These are phyloP conservation scores for Phaeosphaeriaceae sp. DNA, from an alignment of 2,329 filamentous ascomycete species.

Conservation along the genomic window DNA sequence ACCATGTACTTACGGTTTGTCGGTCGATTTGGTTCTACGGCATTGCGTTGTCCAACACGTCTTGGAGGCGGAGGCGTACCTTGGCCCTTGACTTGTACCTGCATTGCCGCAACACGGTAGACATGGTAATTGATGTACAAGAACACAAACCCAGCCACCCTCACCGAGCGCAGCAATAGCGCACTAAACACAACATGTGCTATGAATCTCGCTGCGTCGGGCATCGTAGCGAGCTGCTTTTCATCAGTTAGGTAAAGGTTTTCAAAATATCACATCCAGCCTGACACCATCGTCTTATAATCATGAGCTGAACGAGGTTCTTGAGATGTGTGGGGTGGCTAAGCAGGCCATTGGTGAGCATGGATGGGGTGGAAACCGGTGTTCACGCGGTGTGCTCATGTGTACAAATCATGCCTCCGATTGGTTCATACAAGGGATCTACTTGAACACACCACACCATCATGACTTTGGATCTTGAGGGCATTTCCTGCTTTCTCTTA, in stretches of 20 bases:
- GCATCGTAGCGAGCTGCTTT: neutral
- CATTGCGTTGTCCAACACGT: neutral
- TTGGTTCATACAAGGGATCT: constrained; percentile 3
- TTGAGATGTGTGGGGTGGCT: constrained; percentile 4
- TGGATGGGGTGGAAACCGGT: neutral
- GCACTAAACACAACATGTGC: neutral
- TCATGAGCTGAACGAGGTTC: neutral
- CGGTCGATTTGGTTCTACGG: neutral
- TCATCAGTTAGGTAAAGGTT: no score
- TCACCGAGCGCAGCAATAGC: neutral
- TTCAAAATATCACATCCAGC: no score
- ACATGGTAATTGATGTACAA: neutral
- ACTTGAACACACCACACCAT: constrained; percentile 7
- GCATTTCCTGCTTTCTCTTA: constrained; percentile 2
- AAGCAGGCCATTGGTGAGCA: neutral
- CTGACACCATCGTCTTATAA: constrained; percentile 2
- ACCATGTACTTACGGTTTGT: neutral
- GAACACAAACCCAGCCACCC: neutral
- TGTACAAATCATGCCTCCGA: constrained; percentile 1
- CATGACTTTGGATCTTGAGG: neutral
- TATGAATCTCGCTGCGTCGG: neutral
- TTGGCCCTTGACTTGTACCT: neutral
- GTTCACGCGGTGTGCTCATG: constrained; percentile 11
- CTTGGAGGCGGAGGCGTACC: neutral
- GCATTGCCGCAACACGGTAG: neutral